Base-by-base conservation (phyloP, 1,284 basidiomycete genomes). In the Melampsora larici-populina region DNA sequence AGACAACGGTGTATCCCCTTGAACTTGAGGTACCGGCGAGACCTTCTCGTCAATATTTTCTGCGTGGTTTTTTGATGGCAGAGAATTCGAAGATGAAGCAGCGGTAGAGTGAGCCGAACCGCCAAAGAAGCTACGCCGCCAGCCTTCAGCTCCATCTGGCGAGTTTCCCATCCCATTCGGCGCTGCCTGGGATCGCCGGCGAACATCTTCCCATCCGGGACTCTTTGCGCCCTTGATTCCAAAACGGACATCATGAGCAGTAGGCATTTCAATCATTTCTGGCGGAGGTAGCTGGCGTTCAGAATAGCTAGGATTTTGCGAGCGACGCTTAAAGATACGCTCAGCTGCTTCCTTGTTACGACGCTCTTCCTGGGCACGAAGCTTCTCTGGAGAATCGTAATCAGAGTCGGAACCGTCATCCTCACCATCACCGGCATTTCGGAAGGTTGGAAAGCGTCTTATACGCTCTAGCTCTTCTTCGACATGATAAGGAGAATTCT, bases 171-270 rank as follows among this genome's bases (percentile, higher is more conserved):
- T 26, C 46, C 36, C 36, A 48, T 33, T 15, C 40, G 55, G 15
- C 9, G 17, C 40, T 55, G 29, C 21, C 74, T 26, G 9, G 43
- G 67, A 51, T 33, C 62, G 76, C 26, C 76, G 43, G 33, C 67
- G 75, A 36, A 77, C 75, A 43, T 77, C 75, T 15, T 31, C 63
- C 75, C 75, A 77, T 13, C 69, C 76, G 7, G n/a, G 46, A 43
- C 76, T 78, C 46, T 78, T 78, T 6, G 76, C 68, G 40, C 69
- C 68, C 46, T 78, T 78, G 11, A 78, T 78, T 78, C 76, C 76
- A 71, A 78, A 78, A 17, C 76, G 43, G 31, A 78, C 69, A 66
- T 78, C 76, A 55, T 70, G 66, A 33, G 76, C 76, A 21, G 76
- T 78, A 46, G 76, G 76, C 15, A 78, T 60, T 51, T 78, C 76